Evolutionary conservation across 75 land plant species (phyloP).

Genomic region (Ceratopteris richardii): DNA sequence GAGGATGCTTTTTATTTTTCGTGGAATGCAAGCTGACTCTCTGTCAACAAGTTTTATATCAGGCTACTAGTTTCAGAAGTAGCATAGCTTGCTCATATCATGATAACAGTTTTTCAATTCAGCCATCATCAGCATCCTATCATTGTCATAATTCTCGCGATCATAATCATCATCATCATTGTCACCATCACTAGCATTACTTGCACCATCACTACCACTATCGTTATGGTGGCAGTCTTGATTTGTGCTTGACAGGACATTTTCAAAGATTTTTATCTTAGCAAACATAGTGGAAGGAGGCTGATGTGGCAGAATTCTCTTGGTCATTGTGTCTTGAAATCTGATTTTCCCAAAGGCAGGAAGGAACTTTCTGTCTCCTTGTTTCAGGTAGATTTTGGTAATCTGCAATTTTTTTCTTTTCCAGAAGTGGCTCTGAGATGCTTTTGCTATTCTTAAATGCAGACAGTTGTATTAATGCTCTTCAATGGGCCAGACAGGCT

Average conservation of each 20-base stretch:
- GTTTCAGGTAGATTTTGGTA: constrained; percentile 64
- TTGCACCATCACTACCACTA: too few species aligned
- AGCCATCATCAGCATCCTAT: too few species aligned
- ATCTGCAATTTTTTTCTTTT: background rate
- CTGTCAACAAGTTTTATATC: too few species aligned
- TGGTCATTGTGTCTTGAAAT: constrained; percentile 96
- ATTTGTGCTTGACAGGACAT: constrained; percentile 59
- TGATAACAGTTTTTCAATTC: too few species aligned
- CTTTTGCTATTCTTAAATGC: constrained; percentile 6
- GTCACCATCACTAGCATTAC: too few species aligned
- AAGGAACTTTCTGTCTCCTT: constrained; percentile 97
- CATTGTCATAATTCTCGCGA: too few species aligned
- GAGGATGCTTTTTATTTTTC: too few species aligned
- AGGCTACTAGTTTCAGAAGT: too few species aligned
- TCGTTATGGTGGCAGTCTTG: too few species aligned
- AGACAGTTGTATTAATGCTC: constrained; percentile 97
- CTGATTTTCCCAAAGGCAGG: constrained; percentile 92
- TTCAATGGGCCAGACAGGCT: constrained; percentile 83
- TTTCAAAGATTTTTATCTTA: constrained; percentile 95
- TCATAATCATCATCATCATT: too few species aligned
- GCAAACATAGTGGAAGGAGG: constrained; percentile 97
- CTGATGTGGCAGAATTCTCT: constrained; percentile 99
- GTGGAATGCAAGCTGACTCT: too few species aligned
- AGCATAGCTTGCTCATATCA: too few species aligned
- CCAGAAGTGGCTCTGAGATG: background rate